These are phyloP conservation scores for Marvania coccoides DNA, from an alignment of 139 green algal species.

Conservation along the genomic window DNA sequence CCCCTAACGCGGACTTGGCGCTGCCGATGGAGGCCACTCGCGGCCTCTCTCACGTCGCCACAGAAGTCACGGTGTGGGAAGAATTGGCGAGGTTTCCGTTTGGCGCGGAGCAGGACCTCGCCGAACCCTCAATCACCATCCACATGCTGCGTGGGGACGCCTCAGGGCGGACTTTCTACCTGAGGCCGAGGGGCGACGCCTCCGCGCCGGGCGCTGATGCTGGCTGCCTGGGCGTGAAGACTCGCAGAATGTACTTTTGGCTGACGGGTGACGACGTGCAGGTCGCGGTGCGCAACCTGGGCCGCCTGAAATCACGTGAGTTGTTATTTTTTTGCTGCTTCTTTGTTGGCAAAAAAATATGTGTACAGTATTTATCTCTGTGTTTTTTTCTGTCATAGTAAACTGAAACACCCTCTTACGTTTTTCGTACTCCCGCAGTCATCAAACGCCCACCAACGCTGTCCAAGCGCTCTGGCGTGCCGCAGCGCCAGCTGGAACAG, in stretches of 20 bases:
- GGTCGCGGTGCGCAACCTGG: conserved; percentile 4
- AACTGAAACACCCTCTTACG: too few relatives aligned
- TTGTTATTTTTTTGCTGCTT: too few relatives aligned
- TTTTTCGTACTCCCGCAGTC: not conserved
- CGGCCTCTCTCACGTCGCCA: too few relatives aligned
- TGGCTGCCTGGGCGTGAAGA: not conserved
- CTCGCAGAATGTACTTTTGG: conserved; percentile 28
- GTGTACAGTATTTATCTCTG: too few relatives aligned
- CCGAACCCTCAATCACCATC: conserved; percentile 23
- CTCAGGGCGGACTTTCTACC: conserved; percentile 23
- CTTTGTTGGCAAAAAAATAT: too few relatives aligned
- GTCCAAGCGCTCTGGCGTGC: conserved; percentile 15
- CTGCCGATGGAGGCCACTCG: not conserved
- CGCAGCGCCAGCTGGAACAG: conserved; percentile 14
- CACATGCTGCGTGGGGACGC: conserved; percentile 30
- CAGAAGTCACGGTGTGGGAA: conserved; percentile 18
- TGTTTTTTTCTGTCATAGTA: too few relatives aligned
- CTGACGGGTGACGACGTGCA: conserved; percentile 8
- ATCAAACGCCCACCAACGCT: conserved; percentile 25
- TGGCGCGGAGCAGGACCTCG: not conserved
- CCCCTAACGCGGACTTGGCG: not conserved
- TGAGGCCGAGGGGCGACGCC: conserved; percentile 7
- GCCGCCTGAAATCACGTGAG: conserved; percentile 16
- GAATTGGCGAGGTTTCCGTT: conserved; percentile 25
- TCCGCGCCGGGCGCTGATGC: not conserved